phyloP scores from a whole-genome alignment of 768 basidiomycete genomes.

The Collybia nuda region DNA sequence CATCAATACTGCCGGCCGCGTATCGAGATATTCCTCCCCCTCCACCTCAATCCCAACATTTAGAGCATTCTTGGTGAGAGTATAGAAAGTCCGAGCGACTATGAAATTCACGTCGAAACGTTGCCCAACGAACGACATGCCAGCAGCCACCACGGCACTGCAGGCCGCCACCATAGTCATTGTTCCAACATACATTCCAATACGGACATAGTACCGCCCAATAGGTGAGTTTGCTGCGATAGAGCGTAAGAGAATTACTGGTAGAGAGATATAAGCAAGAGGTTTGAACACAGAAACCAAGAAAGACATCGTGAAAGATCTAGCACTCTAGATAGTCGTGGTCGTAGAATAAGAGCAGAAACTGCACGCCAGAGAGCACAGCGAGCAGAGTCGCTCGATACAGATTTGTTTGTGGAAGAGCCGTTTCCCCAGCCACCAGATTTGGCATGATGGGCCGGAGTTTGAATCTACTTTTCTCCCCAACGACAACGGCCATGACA shows the following conservation, averaged over 20 bases:
- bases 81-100: slow-evolving; percentile 84
- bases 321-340: slow-evolving; percentile 13
- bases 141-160: slow-evolving; percentile 67
- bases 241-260: slow-evolving; percentile 62
- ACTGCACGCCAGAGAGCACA: slow-evolving; percentile 2
- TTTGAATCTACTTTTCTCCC: slow-evolving; percentile 10
- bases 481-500: slow-evolving; percentile 2
- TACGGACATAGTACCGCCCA: slow-evolving; percentile 71
- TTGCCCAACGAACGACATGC: slow-evolving; percentile 64
- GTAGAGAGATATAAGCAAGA: slow-evolving; percentile 76
- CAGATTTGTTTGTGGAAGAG: slow-evolving; percentile 6
- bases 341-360: background rate
- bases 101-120: slow-evolving; percentile 79
- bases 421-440: background rate
- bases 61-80: slow-evolving; percentile 57
- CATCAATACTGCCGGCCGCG: slow-evolving; percentile 74
- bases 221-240: slow-evolving; percentile 54
- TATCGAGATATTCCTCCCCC: slow-evolving; percentile 77
- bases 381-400: slow-evolving; percentile 16
- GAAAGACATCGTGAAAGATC: slow-evolving; percentile 52
- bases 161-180: slow-evolving; percentile 70
- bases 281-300: slow-evolving; percentile 62
- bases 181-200: slow-evolving; percentile 71
- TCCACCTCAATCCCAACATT: slow-evolving; percentile 77
- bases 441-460: slow-evolving; percentile 12